Evolutionary conservation across 176 grass and related monocot genomes (phyloP).

Genomic region (Eragrostis curvula): DNA sequence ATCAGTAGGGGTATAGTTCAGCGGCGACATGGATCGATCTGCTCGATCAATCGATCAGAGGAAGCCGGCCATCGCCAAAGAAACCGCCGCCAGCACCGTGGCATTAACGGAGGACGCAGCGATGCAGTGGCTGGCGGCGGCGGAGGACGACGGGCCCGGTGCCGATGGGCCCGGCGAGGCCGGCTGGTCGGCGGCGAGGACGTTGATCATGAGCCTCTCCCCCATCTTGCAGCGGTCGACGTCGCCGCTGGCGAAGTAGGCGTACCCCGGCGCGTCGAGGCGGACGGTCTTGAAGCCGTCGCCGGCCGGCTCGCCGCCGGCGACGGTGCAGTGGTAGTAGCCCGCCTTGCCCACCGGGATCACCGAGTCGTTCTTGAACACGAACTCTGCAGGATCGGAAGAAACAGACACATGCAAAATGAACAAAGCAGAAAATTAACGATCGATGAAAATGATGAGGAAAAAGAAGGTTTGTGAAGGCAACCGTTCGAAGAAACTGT

Average conservation of each 20-base stretch:
- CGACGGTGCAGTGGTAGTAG: slow-evolving; percentile 97
- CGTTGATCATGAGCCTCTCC: slow-evolving; percentile 66
- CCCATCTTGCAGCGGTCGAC: slow-evolving; percentile 57
- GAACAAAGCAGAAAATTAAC: background rate
- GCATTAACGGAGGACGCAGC: background rate
- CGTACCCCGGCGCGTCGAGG: slow-evolving; percentile 51
- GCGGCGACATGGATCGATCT: no score
- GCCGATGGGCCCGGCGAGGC: slow-evolving; percentile 8
- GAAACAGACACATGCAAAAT: background rate
- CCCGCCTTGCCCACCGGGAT: slow-evolving; percentile 55
- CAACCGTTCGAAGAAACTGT: no score
- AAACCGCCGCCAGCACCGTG: background rate
- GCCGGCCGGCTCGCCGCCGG: no score
- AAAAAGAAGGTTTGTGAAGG: background rate
- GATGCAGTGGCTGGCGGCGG: background rate
- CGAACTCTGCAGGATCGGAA: slow-evolving; percentile 50
- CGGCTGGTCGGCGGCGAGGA: background rate
- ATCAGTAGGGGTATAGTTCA: no score
- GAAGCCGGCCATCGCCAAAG: background rate
- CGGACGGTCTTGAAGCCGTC: slow-evolving; percentile 60
- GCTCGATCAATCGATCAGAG: background rate
- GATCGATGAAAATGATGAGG: background rate
- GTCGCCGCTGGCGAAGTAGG: slow-evolving; percentile 80
- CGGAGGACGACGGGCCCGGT: background rate
- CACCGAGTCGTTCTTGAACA: slow-evolving; percentile 86